These are phyloP conservation scores for Alnus rubra DNA, from an alignment of 306 rosid genomes.

Conservation along the genomic window DNA sequence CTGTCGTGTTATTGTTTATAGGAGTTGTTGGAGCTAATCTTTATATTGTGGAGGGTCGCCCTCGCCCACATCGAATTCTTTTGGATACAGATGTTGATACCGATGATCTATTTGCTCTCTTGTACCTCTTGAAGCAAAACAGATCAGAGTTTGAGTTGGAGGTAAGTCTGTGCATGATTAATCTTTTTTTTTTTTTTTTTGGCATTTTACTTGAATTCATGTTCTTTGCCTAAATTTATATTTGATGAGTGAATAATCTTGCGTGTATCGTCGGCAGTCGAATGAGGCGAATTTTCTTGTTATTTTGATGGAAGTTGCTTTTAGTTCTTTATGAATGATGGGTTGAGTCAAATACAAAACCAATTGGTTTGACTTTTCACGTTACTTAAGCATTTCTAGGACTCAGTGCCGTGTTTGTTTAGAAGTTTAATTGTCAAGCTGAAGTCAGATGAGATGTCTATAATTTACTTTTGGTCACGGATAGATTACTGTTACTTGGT, in stretches of 20 bases:
- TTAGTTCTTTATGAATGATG: neutral
- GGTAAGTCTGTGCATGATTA: constrained; percentile 38
- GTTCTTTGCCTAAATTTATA: no score
- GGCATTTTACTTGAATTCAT: no score
- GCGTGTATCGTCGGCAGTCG: neutral
- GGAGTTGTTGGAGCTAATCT: constrained; percentile 39
- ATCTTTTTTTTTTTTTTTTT: neutral
- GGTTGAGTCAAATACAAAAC: neutral
- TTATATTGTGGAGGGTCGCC: constrained; percentile 38
- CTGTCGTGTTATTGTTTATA: constrained; percentile 24
- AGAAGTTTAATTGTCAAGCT: neutral
- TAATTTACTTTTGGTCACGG: neutral
- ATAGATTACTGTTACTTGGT: neutral
- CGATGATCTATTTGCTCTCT: constrained; percentile 78
- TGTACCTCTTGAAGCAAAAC: constrained; percentile 88
- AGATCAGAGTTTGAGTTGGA: constrained; percentile 79
- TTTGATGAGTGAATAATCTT: neutral
- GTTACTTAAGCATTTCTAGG: neutral
- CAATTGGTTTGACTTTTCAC: neutral
- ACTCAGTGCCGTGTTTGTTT: neutral
- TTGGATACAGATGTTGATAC: constrained; percentile 86
- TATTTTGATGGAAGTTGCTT: neutral
- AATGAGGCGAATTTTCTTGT: neutral
- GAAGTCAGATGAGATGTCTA: neutral
- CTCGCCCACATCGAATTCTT: constrained; percentile 69